Evolutionary conservation across 179 eudicot genomes (phyloP).

Genomic region (Corrigiola litoralis): DNA sequence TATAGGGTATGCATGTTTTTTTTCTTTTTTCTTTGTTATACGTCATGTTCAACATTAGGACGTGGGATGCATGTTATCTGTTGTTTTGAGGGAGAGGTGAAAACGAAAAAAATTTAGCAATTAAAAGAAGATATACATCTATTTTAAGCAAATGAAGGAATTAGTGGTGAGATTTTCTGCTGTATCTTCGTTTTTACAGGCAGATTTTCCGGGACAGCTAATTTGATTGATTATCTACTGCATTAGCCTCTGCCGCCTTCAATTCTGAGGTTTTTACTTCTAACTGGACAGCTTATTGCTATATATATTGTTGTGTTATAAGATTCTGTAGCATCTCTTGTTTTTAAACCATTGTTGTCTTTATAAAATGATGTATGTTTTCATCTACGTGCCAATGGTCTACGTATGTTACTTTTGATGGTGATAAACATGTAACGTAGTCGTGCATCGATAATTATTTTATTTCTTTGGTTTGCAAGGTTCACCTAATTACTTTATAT

Average conservation of each 20-base stretch:
- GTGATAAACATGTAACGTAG: background rate
- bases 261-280: background rate
- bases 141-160: conserved; percentile 22
- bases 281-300: background rate
- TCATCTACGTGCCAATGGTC: background rate
- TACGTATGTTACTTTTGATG: background rate
- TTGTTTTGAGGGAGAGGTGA: background rate
- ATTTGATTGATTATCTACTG: conserved; percentile 2
- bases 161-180: conserved; percentile 14
- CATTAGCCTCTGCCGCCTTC: background rate
- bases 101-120: background rate
- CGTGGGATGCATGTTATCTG: conserved; percentile 43
- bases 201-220: conserved; percentile 19
- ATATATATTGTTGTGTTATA: background rate
- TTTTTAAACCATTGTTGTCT: background rate
- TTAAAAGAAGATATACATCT: conserved; percentile 1
- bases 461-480: background rate
- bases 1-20: background rate
- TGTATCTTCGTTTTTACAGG: conserved; percentile 1
- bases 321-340: background rate
- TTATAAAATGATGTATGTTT: background rate
- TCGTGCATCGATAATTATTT: background rate
- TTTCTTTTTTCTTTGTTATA: conserved; percentile 3
- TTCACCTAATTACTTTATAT: background rate
- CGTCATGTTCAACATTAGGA: conserved; percentile 20